Evolutionary conservation across 1,284 basidiomycete genomes (phyloP).

Genomic region (Austroboletus novae-zelandiae): DNA sequence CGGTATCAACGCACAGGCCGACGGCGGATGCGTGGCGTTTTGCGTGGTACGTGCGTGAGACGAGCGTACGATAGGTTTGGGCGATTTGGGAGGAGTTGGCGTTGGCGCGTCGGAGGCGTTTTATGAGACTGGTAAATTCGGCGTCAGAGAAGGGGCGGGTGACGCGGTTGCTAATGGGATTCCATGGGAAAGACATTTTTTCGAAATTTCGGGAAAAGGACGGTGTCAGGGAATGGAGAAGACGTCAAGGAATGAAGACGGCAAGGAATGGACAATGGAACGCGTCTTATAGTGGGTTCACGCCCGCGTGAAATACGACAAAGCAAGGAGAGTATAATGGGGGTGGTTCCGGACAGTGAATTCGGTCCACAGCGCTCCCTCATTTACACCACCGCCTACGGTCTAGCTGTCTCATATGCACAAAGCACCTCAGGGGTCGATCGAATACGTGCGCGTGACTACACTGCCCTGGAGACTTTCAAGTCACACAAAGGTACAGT

Average conservation of each 20-base stretch:
- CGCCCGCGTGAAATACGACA: conserved; percentile 20
- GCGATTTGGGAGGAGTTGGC: conserved; percentile 39
- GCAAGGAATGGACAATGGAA: too few species aligned
- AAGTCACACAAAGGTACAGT: too few species aligned
- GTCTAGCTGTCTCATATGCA: not conserved
- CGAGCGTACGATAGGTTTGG: conserved; percentile 30
- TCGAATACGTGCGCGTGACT: too few species aligned
- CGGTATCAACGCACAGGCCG: conserved; percentile 42
- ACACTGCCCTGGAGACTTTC: too few species aligned
- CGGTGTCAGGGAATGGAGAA: too few species aligned
- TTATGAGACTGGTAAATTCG: conserved; percentile 36
- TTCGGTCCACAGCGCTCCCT: not conserved
- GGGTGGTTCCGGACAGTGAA: conserved; percentile 8
- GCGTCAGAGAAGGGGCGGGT: conserved; percentile 25
- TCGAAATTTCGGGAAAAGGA: not conserved
- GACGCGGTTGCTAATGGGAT: conserved; percentile 20
- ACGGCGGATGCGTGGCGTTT: conserved; percentile 41
- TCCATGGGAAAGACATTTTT: not conserved
- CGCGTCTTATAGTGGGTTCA: conserved; percentile 3
- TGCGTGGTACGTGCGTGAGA: conserved; percentile 40
- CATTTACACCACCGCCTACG: conserved; percentile 8
- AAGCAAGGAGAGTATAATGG: not conserved
- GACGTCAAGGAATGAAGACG: too few species aligned
- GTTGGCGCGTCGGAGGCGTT: conserved; percentile 43
- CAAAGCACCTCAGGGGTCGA: conserved; percentile 7